Conservation (phyloP, 257 asterid species). For the Primulina eburnea region DNA sequence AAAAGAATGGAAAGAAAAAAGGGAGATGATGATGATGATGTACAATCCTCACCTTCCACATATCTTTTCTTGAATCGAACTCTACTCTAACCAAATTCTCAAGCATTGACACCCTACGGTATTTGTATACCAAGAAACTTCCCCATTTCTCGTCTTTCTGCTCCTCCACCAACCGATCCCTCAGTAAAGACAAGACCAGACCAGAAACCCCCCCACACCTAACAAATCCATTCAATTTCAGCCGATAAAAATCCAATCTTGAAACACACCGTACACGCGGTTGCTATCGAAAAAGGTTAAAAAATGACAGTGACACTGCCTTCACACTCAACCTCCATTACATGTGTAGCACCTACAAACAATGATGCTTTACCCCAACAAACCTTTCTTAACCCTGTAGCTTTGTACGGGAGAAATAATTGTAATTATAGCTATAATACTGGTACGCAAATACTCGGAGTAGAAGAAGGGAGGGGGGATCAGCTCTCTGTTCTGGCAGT, state of each 20-base stretch:
- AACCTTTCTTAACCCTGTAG: conserved; percentile 34
- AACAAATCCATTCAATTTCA: conserved; percentile 35
- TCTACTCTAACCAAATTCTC: conserved; percentile 34
- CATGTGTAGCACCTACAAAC: conserved; percentile 25
- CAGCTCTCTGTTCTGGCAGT: conserved; percentile 39
- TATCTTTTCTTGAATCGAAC: conserved; percentile 67
- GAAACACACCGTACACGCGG: conserved; percentile 31
- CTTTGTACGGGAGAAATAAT: conserved; percentile 28
- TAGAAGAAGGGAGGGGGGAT: conserved; percentile 19
- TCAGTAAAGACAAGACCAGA: conserved; percentile 22
- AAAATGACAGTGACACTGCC: conserved; percentile 57
- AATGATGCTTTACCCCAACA: conserved; percentile 60
- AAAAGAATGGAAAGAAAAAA: neutral
- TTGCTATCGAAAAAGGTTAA: conserved; percentile 17
- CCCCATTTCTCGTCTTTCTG: conserved; percentile 13
- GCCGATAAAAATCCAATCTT: conserved; percentile 35
- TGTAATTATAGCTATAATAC: neutral
- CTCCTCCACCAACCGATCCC: conserved; percentile 29
- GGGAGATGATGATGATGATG: conserved; percentile 40
- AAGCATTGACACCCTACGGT: neutral
- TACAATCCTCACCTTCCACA: conserved; percentile 56
- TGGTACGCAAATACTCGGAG: conserved; percentile 16
- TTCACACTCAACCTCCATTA: conserved; percentile 58
- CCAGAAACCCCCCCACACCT: conserved; percentile 34
- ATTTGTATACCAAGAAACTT: neutral